Conservation (phyloP, 371 early-diverging fungal species). For the Mucor indicus region DNA sequence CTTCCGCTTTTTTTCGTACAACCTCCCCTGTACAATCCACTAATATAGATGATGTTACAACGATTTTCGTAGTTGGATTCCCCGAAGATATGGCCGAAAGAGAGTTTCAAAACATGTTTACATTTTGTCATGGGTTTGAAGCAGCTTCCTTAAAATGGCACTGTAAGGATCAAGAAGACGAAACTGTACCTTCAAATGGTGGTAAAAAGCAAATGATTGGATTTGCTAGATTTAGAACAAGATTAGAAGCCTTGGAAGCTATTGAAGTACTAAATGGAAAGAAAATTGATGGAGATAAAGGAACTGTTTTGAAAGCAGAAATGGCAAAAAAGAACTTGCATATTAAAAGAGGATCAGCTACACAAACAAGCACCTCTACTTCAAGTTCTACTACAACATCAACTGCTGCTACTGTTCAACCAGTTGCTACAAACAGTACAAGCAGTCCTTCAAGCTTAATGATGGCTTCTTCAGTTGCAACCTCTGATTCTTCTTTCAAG, state of each 20-base stretch:
- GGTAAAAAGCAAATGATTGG: conserved; percentile 88
- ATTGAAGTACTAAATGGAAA: conserved; percentile 86
- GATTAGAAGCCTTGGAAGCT: conserved; percentile 84
- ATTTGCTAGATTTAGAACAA: conserved; percentile 90
- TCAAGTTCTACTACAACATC: conserved; percentile 5
- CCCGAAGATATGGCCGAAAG: conserved; percentile 95
- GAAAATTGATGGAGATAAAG: conserved; percentile 84
- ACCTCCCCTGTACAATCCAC: neutral
- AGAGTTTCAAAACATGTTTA: conserved; percentile 97
- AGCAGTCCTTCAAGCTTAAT: no score
- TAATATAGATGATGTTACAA: conserved; percentile 79
- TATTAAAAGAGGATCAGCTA: conserved; percentile 53
- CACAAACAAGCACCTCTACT: neutral
- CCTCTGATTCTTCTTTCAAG: neutral
- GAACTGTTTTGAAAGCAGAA: conserved; percentile 87
- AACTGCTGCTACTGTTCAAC: conserved; percentile 13
- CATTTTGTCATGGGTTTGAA: conserved; percentile 91
- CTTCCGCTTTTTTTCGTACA: conserved; percentile 1
- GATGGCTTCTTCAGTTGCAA: conserved; percentile 24
- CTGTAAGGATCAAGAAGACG: conserved; percentile 58
- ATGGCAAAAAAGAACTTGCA: conserved; percentile 95
- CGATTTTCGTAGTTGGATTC: conserved; percentile 96
- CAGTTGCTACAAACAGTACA: conserved; percentile 1
- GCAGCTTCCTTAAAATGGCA: conserved; percentile 89
- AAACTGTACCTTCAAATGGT: conserved; percentile 18